Evolutionary conservation across 1,139 yeast species (phyloP), one percentile per base, ranked within the genome.

Genomic region (Suhomyces maxii): DNA sequence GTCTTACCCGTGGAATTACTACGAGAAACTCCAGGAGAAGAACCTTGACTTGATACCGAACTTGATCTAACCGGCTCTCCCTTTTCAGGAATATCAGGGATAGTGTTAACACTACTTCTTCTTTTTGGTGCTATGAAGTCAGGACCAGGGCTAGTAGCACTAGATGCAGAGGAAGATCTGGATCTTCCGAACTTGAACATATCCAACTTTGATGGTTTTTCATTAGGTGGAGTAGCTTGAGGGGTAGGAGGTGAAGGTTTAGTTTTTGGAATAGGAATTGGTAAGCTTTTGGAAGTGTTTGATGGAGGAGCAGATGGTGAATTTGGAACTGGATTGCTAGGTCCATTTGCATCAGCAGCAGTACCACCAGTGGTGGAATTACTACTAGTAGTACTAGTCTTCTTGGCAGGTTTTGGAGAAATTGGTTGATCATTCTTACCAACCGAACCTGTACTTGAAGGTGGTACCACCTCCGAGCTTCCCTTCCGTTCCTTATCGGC

Each of bases 131-230:
- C 11, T 10, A 18, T 8, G 14, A 33, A 12, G 12, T 41, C 47
- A 8, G 38, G 25, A 2, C 36, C 32, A 8, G 41, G 41, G 8
- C 32, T 34, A 9, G 39, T 28, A 2, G 44, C 50, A 26, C 42
- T 45, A 39, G 73, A 65, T 6, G 65, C 57, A 3, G 73, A 66
- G 3, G 61, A 49, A 4, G 73, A 65, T 36, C 76, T 56, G n/a
- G 66, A 49, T 23, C 74, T 60, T 9, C 71, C 69, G 18, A 61
- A 46, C 52, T 58, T 62, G 51, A 66, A 59, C 46, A 57, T 57
- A 12, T 63, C 67, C 25, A 63, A 50, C 40, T 58, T 59, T 13
- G 66, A 58, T 13, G 55, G 30, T 40, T 42, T 53, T 33, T 56
- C 57, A 6, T 44, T 45, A 6, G 47, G 40, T 12, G 40, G 40